Evolutionary conservation across 2,329 filamentous ascomycete genomes (phyloP).

Genomic region (Exophiala sp.): DNA sequence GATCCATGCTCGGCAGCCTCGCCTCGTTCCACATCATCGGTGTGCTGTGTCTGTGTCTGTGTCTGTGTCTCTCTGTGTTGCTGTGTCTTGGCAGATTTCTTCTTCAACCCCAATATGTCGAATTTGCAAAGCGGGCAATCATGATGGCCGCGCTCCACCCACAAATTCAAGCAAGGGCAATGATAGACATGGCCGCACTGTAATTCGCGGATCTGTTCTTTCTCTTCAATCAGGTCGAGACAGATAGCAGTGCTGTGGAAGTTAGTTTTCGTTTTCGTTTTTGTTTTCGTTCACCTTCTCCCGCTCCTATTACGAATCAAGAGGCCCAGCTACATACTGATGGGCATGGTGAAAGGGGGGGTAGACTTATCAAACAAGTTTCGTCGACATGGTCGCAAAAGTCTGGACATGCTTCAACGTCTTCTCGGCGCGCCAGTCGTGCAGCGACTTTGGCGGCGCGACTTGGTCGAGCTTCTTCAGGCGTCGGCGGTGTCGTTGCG

Average conservation of each 20-base stretch:
- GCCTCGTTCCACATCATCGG: not conserved
- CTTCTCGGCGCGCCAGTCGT: conserved; percentile 21
- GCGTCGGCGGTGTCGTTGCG: conserved; percentile 19
- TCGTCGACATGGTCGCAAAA: conserved; percentile 17
- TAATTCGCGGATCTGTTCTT: conserved; percentile 21
- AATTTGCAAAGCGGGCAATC: conserved; percentile 24
- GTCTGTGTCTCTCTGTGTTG: too few relatives aligned
- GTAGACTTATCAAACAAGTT: conserved; percentile 16
- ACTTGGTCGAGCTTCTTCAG: conserved; percentile 22
- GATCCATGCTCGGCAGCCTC: not conserved
- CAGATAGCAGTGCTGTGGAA: conserved; percentile 20
- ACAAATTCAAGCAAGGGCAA: conserved; percentile 17
- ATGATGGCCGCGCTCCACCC: conserved; percentile 23
- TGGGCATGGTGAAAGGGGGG: not conserved
- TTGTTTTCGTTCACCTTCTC: too few relatives aligned
- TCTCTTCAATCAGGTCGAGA: conserved; percentile 19
- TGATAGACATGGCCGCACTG: conserved; percentile 22
- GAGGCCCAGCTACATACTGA: too few relatives aligned
- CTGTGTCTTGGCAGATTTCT: conserved; percentile 2
- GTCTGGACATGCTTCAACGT: conserved; percentile 15
- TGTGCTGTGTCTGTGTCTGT: too few relatives aligned
- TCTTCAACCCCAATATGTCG: conserved; percentile 19
- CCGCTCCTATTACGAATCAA: not conserved
- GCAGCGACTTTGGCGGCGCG: conserved; percentile 15
- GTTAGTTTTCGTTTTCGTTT: conserved; percentile 5